phyloP scores from a whole-genome alignment of 805 yeast genomes.

The Yarrowia bubula region DNA sequence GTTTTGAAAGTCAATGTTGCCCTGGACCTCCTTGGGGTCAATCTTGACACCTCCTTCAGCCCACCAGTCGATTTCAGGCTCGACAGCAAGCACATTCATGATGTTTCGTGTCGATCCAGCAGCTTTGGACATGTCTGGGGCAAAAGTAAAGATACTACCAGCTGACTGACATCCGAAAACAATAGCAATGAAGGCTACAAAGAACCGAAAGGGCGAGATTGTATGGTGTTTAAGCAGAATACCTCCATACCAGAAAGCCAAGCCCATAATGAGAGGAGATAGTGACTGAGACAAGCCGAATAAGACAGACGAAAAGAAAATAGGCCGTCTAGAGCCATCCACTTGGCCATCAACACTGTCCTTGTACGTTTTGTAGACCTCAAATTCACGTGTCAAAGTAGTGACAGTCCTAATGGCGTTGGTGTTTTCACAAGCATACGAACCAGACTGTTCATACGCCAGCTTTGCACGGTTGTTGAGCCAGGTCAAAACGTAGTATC shows the following conservation, averaged over 20 bases:
- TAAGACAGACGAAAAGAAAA: conserved; percentile 38
- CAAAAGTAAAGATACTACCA: conserved; percentile 43
- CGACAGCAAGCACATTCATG: conserved; percentile 37
- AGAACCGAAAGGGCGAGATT: conserved; percentile 40
- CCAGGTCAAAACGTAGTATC: conserved; percentile 39
- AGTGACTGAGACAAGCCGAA: conserved; percentile 44
- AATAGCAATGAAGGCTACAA: conserved; percentile 42
- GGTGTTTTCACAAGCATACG: conserved; percentile 43
- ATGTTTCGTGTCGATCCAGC: conserved; percentile 40
- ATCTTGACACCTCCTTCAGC: conserved; percentile 36
- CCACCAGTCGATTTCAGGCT: conserved; percentile 40
- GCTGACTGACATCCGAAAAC: conserved; percentile 46
- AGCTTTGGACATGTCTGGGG: conserved; percentile 47
- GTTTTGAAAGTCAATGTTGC: conserved; percentile 53
- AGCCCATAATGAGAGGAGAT: conserved; percentile 43
- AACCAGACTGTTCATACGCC: conserved; percentile 42
- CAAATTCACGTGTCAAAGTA: conserved; percentile 43
- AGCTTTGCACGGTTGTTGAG: conserved; percentile 41
- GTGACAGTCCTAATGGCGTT: conserved; percentile 44
- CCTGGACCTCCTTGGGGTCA: conserved; percentile 42
- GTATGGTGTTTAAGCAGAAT: conserved; percentile 38
- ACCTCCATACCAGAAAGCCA: conserved; percentile 47
- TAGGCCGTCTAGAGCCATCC: conserved; percentile 33
- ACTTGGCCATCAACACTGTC: conserved; percentile 37
- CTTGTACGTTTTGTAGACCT: conserved; percentile 40